A percentile compares a stretch with the other conserved stretches of the same genome.
These are phyloP conservation scores for Collybia sp. DNA, from an alignment of 768 basidiomycete species.

Conservation along the genomic window DNA sequence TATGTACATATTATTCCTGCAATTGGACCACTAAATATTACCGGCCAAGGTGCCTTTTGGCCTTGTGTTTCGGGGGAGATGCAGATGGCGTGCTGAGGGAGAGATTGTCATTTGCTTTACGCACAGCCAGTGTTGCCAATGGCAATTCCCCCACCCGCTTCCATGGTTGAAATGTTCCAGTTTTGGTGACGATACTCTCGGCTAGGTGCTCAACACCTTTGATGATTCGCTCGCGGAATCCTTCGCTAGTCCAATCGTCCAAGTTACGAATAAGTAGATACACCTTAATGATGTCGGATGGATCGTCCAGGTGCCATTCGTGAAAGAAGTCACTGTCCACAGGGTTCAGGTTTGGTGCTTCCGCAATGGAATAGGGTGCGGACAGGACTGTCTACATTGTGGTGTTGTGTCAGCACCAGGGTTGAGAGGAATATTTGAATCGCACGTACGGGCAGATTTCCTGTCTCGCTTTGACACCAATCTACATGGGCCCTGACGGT, in stretches of 20 bases:
- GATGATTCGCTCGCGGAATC: slow-evolving; percentile 34
- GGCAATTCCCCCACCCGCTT: slow-evolving; percentile 34
- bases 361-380: slow-evolving; percentile 36
- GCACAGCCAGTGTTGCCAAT: slow-evolving; percentile 10
- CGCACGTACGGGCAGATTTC: slow-evolving; percentile 28
- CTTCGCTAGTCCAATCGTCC: slow-evolving; percentile 44
- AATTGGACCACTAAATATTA: not conserved
- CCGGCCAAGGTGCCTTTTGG: slow-evolving; percentile 5
- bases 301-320: slow-evolving; percentile 43
- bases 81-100: slow-evolving; percentile 11
- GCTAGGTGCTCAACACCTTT: slow-evolving; percentile 32
- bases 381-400: slow-evolving; percentile 39
- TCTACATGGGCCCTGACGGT: slow-evolving; percentile 51
- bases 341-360: too few species aligned
- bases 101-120: slow-evolving; percentile 29
- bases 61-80: slow-evolving; percentile 9
- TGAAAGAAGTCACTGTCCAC: slow-evolving; percentile 26
- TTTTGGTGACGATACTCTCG: slow-evolving; percentile 25
- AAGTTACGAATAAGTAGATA: slow-evolving; percentile 50
- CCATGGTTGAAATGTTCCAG: slow-evolving; percentile 39
- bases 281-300: slow-evolving; percentile 41
- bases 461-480: slow-evolving; percentile 36
- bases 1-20: not conserved
- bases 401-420: not conserved
- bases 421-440: not conserved